Conservation (phyloP, 2,329 filamentous ascomycete genomes). For the Daldinia sp. region DNA sequence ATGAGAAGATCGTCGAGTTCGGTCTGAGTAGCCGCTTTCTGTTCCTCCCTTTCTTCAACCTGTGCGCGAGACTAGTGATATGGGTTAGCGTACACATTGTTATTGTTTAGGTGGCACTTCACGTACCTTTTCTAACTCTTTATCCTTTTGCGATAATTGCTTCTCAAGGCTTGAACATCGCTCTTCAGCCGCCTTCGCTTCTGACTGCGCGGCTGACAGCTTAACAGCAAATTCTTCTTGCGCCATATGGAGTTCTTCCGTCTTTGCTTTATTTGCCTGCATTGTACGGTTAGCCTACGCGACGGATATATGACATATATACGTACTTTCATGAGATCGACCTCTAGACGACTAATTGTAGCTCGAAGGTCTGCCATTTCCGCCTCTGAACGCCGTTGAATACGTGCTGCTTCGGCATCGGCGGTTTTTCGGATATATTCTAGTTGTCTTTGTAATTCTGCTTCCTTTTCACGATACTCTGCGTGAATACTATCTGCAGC, state of each 20-base stretch:
- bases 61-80: constrained; percentile 41
- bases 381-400: constrained; percentile 45
- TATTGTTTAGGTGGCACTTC: constrained; percentile 4
- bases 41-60: constrained; percentile 63
- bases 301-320: not conserved
- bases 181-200: constrained; percentile 54
- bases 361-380: constrained; percentile 47
- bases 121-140: constrained; percentile 47
- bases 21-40: constrained; percentile 69
- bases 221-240: constrained; percentile 57
- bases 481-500: constrained; percentile 39
- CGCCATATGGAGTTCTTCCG: constrained; percentile 66
- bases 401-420: constrained; percentile 44
- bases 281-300: constrained; percentile 31
- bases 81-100: constrained; percentile 24
- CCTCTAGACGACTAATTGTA: constrained; percentile 65
- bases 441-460: constrained; percentile 52
- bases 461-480: constrained; percentile 48
- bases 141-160: constrained; percentile 53
- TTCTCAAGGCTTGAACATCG: constrained; percentile 60
- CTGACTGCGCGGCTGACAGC: constrained; percentile 39
- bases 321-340: constrained; percentile 66
- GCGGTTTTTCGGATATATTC: constrained; percentile 56
- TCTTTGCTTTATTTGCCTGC: constrained; percentile 67
- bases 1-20: constrained; percentile 84